Percentiles rank a stretch among this genome's conserved stretches.
Conservation (phyloP, 139 green algal genomes). For the Volvox reticuliferus region DNA sequence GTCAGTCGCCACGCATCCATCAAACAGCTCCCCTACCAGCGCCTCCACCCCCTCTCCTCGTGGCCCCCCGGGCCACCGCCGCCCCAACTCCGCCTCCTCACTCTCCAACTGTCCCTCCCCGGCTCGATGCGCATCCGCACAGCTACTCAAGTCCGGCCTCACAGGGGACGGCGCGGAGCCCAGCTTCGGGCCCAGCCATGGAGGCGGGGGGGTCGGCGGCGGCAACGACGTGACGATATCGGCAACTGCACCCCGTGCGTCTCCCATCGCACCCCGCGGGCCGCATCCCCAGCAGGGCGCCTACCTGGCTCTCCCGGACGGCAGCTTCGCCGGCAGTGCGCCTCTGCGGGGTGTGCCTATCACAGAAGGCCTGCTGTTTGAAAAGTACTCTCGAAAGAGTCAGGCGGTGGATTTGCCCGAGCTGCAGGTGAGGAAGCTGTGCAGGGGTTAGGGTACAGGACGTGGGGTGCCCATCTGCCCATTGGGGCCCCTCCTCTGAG, state of each 20-base stretch:
- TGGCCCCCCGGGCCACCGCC: not conserved
- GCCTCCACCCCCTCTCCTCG: not conserved
- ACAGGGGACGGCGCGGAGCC: not conserved
- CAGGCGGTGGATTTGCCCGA: slow-evolving; percentile 18
- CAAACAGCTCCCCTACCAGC: not conserved
- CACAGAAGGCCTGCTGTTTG: slow-evolving; percentile 33
- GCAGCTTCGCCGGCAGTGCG: slow-evolving; percentile 18
- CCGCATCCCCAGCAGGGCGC: slow-evolving; percentile 15
- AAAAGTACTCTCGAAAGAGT: slow-evolving; percentile 4
- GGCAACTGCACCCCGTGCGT: not conserved
- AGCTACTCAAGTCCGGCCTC: not conserved
- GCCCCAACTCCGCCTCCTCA: not conserved
- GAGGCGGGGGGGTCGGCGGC: not conserved
- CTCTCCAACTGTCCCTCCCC: not conserved
- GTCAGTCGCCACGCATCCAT: not conserved
- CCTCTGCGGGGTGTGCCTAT: not conserved
- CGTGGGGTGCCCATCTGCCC: no score
- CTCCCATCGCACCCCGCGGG: not conserved
- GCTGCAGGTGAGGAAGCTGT: slow-evolving; percentile 22
- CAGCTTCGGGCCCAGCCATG: no score
- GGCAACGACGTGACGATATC: not conserved
- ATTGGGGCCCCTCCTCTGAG: no score
- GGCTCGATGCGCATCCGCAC: not conserved
- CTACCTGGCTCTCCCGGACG: slow-evolving; percentile 32
- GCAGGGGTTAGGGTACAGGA: not conserved